These are phyloP conservation scores for Claviceps fusiformis DNA, from an alignment of 2,329 filamentous ascomycete species.

Conservation along the genomic window DNA sequence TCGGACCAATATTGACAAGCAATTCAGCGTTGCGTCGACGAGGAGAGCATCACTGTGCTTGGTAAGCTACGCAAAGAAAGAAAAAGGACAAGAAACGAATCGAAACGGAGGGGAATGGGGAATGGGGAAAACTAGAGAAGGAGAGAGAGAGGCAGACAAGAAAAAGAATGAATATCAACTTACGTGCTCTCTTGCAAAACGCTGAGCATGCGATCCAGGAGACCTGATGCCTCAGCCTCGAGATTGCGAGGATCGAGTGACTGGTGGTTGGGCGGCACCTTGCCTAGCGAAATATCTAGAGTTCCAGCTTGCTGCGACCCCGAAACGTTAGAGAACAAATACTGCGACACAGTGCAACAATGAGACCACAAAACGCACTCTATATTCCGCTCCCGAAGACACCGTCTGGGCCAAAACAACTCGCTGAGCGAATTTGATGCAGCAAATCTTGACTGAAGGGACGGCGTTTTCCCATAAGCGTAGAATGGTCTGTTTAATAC, in stretches of 20 bases:
- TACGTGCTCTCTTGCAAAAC: constrained; percentile 80
- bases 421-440: constrained; percentile 92
- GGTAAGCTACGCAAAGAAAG: constrained; percentile 4
- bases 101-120: background rate
- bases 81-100: background rate
- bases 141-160: background rate
- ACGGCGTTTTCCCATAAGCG: constrained; percentile 73
- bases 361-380: constrained; percentile 46
- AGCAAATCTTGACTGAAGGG: constrained; percentile 74
- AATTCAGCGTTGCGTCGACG: constrained; percentile 85
- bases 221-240: constrained; percentile 82
- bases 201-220: constrained; percentile 76
- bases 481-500: constrained; percentile 81
- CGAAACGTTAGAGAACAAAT: background rate
- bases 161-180: constrained; percentile 14
- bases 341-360: background rate
- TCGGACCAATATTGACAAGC: constrained; percentile 69
- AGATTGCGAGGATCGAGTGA: constrained; percentile 67
- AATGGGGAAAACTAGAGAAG: background rate
- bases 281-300: constrained; percentile 69
- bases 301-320: constrained; percentile 28
- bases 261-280: constrained; percentile 73
- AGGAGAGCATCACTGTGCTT: constrained; percentile 63
- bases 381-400: constrained; percentile 66
- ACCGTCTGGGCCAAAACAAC: constrained; percentile 85